Percentiles rank a stretch among this genome's conserved stretches.
phyloP scores from a whole-genome alignment of 768 basidiomycete genomes.

The Amanita exitialis region DNA sequence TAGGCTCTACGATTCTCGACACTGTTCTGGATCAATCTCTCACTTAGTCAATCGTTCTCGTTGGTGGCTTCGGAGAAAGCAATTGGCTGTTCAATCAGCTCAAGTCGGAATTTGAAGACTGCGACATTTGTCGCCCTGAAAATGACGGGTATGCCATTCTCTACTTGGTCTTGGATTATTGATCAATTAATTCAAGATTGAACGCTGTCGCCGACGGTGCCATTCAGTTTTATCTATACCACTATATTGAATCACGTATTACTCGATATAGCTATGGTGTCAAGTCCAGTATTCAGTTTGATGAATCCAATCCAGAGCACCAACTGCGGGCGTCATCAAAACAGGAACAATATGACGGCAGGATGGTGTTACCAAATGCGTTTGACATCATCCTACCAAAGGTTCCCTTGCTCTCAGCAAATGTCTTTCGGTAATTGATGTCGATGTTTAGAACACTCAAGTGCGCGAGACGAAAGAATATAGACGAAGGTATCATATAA shows the following conservation, averaged over 20 bases:
- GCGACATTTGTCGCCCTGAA: constrained; percentile 2
- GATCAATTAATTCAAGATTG: constrained; percentile 11
- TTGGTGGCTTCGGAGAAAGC: constrained; percentile 6
- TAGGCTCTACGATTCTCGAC: not conserved
- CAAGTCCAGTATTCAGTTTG: constrained; percentile 11
- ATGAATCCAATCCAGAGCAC: constrained; percentile 14
- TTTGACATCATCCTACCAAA: constrained; percentile 11
- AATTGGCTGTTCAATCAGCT: constrained; percentile 2
- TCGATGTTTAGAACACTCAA: constrained; percentile 10
- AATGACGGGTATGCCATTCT: not conserved
- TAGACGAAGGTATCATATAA: constrained; percentile 9
- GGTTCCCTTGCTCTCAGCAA: not conserved
- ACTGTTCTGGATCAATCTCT: not conserved
- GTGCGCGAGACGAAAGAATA: constrained; percentile 14
- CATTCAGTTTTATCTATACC: constrained; percentile 18
- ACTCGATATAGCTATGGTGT: constrained; percentile 17
- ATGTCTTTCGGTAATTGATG: not conserved
- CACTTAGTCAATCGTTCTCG: constrained; percentile 2
- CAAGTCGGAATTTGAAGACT: not conserved
- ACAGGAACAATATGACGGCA: constrained; percentile 9
- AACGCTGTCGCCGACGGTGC: constrained; percentile 24
- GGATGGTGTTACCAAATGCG: constrained; percentile 8
- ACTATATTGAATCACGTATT: constrained; percentile 16
- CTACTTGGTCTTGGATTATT: not conserved
- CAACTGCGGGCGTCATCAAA: constrained; percentile 7